Base-by-base conservation (phyloP, 2,329 filamentous ascomycete genomes). In the Esteya vermicola region DNA sequence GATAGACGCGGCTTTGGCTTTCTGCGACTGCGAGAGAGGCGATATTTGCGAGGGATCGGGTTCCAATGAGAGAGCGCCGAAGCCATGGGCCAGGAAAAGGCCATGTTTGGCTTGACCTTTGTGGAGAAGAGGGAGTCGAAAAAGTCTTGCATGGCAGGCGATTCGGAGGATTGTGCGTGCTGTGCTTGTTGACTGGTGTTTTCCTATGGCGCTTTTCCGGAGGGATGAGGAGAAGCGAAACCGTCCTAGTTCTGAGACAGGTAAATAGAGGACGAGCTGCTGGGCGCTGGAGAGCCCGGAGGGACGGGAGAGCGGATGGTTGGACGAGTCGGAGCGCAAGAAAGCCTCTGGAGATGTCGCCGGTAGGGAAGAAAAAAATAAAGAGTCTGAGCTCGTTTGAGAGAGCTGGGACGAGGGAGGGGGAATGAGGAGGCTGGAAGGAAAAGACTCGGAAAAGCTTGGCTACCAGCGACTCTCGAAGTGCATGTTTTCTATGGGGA, bases 1-100 rank as follows among this genome's bases (percentile, higher is more conserved):
- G 42, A 32, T 12, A 48, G 27, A 6, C 39, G 41, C 19, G 40
- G 42, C 39, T 48, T 48, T 38, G 41, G 42, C 30, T 25, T 36
- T 39, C 39, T 40, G 26, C 33, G 36, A 28, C 13, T 50, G 38
- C 51, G 50, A 36, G 45, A 45, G 2, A 52, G 46, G 14, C 52
- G 53, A 44, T 51, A 56, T 38, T 53, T 53, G 35, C 52, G 49
- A 2, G 57, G 55, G 23, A 57, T 56, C 9, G 54, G 54, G 39
- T 54, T 57, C 43, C 53, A 50, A 19, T 50, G 46, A 12, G 50
- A 45, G 34, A 59, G 50, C 19, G 50, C 50, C 38, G 51, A 43
- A 4, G 51, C 46, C 8, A 41, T 43, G 13, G 51, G 51, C 50
- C 51, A 56, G 13, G 47, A 45, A 36, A 54, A 52, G 14, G 45